Base-by-base conservation (phyloP, 2,329 filamentous ascomycete species). In the Trichophyton rubrum region DNA sequence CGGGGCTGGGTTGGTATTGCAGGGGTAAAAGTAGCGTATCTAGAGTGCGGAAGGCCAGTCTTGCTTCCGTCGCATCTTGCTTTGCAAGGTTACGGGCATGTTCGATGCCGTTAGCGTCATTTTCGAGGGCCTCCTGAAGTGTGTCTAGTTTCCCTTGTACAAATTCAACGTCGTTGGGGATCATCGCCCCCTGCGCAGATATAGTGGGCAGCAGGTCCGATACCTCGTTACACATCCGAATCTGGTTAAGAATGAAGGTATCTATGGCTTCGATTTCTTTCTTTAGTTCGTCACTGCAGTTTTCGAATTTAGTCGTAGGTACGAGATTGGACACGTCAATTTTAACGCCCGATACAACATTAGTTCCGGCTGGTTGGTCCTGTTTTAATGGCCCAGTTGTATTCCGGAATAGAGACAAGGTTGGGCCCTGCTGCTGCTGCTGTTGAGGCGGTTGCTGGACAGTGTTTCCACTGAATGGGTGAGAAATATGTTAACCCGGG, bases 271-370 rank as follows among this genome's bases (percentile, higher is more conserved):
- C 84, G 63, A 99, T 88, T 66, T 89, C 78, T 64, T 85, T 83
- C 69, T 95, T 90, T 15, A 96, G 78, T 33, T 89, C 84, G 66
- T 92, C 87, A 62, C 88, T 84, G 30, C 96, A 85, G 72, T 96
- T 92, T 70, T 90, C 89, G 77, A 93, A 96, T 63, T 93, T 89
- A 2, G 90, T 96, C 0, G 91, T 95, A 15, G 88, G 87, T 59
- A 90, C 85, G 62, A 97, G 79, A 69, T 88, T 89, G 67, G 83
- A 83, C 59, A 88, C 75, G 72, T 93, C 88, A 67, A 95, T 88
- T 68, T 88, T 86, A 17, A 90, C 87, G 17, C 87, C 89, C 0
- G 86, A 85, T 15, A 85, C 80, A 13, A 76, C 71, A 2, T 69
- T 72, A 3, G 66, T 66, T 7, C 66, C 63, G 7, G 71, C 68